phyloP scores from a whole-genome alignment of 768 basidiomycete genomes.

The Boletus subparvulus region DNA sequence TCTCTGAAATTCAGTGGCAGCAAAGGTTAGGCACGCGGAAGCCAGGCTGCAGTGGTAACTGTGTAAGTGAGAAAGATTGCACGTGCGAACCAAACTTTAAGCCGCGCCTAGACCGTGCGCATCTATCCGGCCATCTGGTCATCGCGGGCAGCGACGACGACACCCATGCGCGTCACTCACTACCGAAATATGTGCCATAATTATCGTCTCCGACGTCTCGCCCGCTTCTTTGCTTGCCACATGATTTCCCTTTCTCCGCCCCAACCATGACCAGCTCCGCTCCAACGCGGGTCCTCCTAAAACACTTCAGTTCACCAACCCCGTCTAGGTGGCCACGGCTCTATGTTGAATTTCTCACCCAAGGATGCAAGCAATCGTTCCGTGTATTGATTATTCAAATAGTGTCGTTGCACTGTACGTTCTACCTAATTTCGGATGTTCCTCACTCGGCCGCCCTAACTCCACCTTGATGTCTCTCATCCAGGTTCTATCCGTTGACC shows the following conservation, averaged over 20 bases:
- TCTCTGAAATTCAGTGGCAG: slow-evolving; percentile 9
- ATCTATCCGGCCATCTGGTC: slow-evolving; percentile 7
- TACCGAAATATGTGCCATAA: slow-evolving; percentile 25
- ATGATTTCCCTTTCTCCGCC: slow-evolving; percentile 34
- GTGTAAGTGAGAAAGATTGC: slow-evolving; percentile 27
- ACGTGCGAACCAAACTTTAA: slow-evolving; percentile 36
- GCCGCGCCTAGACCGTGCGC: slow-evolving; percentile 31
- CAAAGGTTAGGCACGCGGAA: slow-evolving; percentile 7
- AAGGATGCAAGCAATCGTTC: background rate
- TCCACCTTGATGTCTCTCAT: background rate
- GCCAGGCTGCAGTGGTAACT: slow-evolving; percentile 26
- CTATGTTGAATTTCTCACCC: background rate
- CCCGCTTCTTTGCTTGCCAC: slow-evolving; percentile 21
- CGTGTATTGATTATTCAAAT: background rate
- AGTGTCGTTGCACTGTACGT: background rate
- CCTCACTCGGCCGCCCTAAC: slow-evolving; percentile 1
- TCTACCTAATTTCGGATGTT: background rate
- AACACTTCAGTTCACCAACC: background rate
- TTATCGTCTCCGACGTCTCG: slow-evolving; percentile 13
- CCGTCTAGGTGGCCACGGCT: background rate
- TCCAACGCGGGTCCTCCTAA: slow-evolving; percentile 24
- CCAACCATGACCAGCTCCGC: slow-evolving; percentile 36
- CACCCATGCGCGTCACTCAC: slow-evolving; percentile 5
- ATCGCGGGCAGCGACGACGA: slow-evolving; percentile 22
- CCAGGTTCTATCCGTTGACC: background rate